phyloP scores from a whole-genome alignment of 1,139 yeast genomes.

The Suzukiozyma palmioleophila region DNA sequence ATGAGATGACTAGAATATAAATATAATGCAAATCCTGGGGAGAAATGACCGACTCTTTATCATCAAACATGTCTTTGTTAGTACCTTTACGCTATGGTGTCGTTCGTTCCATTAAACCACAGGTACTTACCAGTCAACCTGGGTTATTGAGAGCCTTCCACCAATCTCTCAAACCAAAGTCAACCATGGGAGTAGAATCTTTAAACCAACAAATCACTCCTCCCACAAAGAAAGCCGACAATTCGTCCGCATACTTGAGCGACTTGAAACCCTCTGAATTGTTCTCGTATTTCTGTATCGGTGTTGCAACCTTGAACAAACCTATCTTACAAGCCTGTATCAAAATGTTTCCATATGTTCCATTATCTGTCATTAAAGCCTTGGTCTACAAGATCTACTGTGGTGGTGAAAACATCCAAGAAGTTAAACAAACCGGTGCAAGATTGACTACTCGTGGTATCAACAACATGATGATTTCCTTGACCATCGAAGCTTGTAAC shows the following conservation, averaged over 20 bases:
- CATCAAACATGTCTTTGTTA: background rate
- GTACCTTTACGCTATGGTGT: background rate
- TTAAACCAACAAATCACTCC: conserved; percentile 1
- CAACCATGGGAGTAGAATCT: conserved; percentile 6
- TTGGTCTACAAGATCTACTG: conserved; percentile 82
- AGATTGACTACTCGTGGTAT: conserved; percentile 69
- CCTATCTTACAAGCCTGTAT: conserved; percentile 57
- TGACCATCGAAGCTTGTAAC: conserved; percentile 90
- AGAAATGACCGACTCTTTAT: too few relatives aligned
- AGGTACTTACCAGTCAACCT: conserved; percentile 1
- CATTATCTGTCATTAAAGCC: conserved; percentile 63
- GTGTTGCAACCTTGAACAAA: conserved; percentile 61
- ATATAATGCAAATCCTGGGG: too few relatives aligned
- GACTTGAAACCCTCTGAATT: conserved; percentile 40
- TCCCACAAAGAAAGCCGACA: background rate
- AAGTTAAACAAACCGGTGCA: conserved; percentile 68
- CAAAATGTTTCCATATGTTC: conserved; percentile 69
- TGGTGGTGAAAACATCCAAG: conserved; percentile 78
- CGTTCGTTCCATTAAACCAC: background rate
- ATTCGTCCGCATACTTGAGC: conserved; percentile 27
- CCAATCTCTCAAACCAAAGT: conserved; percentile 8
- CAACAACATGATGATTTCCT: conserved; percentile 88
- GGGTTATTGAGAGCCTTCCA: conserved; percentile 1
- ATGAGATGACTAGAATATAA: background rate
- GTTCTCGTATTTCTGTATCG: conserved; percentile 61